These are phyloP conservation scores for Spinacia oleracea DNA, from an alignment of 179 eudicot species.

Conservation along the genomic window DNA sequence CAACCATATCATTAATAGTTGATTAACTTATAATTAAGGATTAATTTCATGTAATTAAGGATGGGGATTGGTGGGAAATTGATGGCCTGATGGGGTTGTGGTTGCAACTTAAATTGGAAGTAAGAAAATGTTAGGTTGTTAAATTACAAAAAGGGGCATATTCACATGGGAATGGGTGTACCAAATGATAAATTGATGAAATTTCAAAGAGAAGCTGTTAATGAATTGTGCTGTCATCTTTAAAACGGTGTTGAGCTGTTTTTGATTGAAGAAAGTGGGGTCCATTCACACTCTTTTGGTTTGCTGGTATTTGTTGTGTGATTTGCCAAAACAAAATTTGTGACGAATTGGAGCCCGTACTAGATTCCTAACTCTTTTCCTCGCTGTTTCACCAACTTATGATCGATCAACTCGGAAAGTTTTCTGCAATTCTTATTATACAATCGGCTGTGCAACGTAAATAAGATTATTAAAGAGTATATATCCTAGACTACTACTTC, in stretches of 20 bases:
- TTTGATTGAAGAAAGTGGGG: constrained; percentile 16
- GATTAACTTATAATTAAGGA: neutral
- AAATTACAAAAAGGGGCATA: neutral
- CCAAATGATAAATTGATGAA: neutral
- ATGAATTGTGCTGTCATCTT: constrained; percentile 10
- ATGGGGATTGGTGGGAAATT: too few species aligned
- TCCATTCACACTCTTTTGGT: neutral
- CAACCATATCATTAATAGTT: constrained; percentile 16
- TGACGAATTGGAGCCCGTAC: constrained; percentile 11
- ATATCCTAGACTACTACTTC: too few species aligned
- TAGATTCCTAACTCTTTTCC: constrained; percentile 2
- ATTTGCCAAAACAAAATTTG: neutral
- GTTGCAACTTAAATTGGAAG: constrained; percentile 13
- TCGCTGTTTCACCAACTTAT: neutral
- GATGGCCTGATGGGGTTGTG: constrained; percentile 24
- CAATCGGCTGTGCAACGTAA: too few species aligned
- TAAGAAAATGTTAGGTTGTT: constrained; percentile 4
- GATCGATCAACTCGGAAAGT: neutral
- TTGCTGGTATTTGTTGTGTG: neutral
- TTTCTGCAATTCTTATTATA: too few species aligned
- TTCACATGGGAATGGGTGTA: constrained; percentile 1
- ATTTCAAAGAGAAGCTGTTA: constrained; percentile 6
- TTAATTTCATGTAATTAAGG: too few species aligned
- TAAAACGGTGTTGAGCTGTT: constrained; percentile 19
- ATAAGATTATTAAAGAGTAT: too few species aligned